Percentiles rank a stretch among this genome's conserved stretches.
These are phyloP conservation scores for Fonsecaea multimorphosa DNA, from an alignment of 2,329 filamentous ascomycete species.

Conservation along the genomic window DNA sequence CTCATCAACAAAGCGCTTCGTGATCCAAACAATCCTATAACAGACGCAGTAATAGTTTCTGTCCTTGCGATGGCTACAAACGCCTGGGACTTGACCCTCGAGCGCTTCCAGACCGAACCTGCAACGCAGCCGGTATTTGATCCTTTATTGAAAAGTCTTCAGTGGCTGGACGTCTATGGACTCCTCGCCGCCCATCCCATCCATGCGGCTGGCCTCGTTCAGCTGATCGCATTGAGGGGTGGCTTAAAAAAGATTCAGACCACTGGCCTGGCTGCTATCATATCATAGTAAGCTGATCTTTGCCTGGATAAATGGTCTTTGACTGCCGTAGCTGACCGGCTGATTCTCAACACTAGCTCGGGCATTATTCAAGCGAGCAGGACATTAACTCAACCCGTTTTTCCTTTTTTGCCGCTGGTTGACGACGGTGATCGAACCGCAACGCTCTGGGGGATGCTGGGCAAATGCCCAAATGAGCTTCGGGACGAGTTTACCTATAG, in stretches of 20 bases:
- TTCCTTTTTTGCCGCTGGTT: conserved; percentile 17
- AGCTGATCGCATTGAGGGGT: conserved; percentile 13
- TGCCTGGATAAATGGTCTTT: neutral
- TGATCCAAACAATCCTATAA: conserved; percentile 1
- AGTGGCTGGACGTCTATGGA: conserved; percentile 21
- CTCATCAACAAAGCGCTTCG: conserved; percentile 17
- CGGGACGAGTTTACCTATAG: conserved; percentile 15
- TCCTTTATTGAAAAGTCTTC: conserved; percentile 20
- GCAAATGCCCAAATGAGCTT: conserved; percentile 9
- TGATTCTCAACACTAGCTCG: conserved; percentile 4
- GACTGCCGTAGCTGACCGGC: neutral
- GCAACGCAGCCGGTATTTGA: conserved; percentile 17
- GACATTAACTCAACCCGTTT: conserved; percentile 8
- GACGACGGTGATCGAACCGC: conserved; percentile 5
- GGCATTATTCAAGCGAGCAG: conserved; percentile 13
- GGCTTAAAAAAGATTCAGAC: conserved; percentile 15
- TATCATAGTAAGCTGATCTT: conserved; percentile 15
- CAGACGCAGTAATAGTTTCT: conserved; percentile 18
- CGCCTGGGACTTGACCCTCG: conserved; percentile 18
- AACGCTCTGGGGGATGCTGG: conserved; percentile 6
- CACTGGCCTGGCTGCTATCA: conserved; percentile 12
- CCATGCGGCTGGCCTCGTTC: conserved; percentile 20
- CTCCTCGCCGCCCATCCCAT: conserved; percentile 16
- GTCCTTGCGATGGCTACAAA: conserved; percentile 21
- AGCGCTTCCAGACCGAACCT: conserved; percentile 9